phyloP scores from a whole-genome alignment of 1,139 yeast genomes.

The Eremothecium sinecaudum region DNA sequence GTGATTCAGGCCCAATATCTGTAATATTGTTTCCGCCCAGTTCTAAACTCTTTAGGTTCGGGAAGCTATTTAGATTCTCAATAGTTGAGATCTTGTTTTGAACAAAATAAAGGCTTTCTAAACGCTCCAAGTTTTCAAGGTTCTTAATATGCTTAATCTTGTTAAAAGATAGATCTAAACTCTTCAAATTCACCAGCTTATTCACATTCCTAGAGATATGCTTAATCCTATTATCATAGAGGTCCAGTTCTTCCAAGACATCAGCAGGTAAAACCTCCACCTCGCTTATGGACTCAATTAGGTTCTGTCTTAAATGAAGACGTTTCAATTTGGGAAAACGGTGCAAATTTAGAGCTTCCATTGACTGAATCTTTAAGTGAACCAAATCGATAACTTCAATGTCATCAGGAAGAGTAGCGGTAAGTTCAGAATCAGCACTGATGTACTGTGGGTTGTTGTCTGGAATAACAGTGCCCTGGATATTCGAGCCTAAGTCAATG shows the following conservation, averaged over 20 bases:
- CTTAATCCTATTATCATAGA: constrained; percentile 84
- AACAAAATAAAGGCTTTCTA: constrained; percentile 71
- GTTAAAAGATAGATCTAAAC: constrained; percentile 81
- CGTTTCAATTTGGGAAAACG: constrained; percentile 51
- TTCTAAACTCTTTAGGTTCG: constrained; percentile 62
- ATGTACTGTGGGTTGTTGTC: constrained; percentile 41
- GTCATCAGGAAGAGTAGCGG: constrained; percentile 53
- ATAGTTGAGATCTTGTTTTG: constrained; percentile 79
- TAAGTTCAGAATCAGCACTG: constrained; percentile 48
- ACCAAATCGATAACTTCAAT: constrained; percentile 63
- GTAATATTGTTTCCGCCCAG: constrained; percentile 84
- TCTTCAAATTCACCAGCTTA: constrained; percentile 48
- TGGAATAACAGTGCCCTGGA: constrained; percentile 38
- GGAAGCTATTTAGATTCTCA: constrained; percentile 52
- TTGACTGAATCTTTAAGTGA: constrained; percentile 63
- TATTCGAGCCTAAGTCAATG: background rate
- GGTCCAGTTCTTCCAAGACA: constrained; percentile 65
- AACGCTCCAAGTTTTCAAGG: constrained; percentile 49
- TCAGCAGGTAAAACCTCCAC: constrained; percentile 52
- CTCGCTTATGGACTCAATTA: constrained; percentile 63
- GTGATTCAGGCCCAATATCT: constrained; percentile 41
- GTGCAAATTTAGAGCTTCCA: constrained; percentile 54
- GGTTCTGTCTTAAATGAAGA: constrained; percentile 76
- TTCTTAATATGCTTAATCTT: constrained; percentile 82
- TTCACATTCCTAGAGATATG: constrained; percentile 65